Conservation (phyloP, 2,329 filamentous ascomycete genomes). For the Fusarium sp. region DNA sequence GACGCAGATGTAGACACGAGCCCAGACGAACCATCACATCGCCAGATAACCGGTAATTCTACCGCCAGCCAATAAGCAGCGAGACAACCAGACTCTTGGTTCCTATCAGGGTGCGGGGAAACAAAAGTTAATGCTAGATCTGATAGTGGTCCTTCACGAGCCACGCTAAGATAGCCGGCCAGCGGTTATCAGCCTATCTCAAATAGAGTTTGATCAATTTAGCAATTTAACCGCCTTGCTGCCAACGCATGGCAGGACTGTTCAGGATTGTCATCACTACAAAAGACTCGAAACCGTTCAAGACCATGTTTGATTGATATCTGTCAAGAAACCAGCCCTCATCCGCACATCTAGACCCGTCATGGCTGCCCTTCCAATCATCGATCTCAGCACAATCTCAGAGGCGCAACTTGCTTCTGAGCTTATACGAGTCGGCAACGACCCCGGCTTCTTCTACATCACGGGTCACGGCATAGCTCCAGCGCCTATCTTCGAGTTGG, state of each 20-base stretch:
- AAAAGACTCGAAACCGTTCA: background rate
- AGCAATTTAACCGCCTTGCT: background rate
- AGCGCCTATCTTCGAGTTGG: background rate
- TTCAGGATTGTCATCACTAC: background rate
- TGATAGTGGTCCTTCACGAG: accelerated
- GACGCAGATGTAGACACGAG: background rate
- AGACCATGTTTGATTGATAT: background rate
- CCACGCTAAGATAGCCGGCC: background rate
- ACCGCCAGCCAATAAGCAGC: background rate
- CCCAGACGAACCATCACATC: background rate
- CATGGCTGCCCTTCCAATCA: background rate
- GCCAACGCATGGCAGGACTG: background rate
- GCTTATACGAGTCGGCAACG: background rate
- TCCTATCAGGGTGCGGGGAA: background rate
- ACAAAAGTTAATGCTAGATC: background rate
- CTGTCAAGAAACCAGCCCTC: background rate
- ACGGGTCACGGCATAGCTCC: background rate
- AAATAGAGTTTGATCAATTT: background rate
- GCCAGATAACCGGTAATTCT: background rate
- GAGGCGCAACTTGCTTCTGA: background rate
- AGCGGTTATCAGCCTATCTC: background rate
- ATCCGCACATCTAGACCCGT: background rate
- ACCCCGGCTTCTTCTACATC: background rate
- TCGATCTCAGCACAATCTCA: background rate
- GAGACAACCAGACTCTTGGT: background rate